Conservation (phyloP, 257 asterid genomes). For the Coffea canephora region DNA sequence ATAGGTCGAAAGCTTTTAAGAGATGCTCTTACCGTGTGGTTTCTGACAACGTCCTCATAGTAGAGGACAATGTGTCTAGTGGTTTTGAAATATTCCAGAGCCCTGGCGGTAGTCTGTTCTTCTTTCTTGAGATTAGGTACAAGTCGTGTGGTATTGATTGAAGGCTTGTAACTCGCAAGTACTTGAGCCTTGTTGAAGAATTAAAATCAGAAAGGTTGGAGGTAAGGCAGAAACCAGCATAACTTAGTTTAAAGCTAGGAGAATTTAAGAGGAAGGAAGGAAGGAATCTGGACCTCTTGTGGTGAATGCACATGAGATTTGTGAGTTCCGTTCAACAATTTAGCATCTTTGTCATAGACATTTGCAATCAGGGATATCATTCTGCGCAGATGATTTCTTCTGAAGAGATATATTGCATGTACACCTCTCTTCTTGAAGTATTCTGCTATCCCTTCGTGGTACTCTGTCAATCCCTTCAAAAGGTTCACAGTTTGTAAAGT, state of each 20-base stretch:
- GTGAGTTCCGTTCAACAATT: constrained; percentile 71
- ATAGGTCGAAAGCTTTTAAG: not conserved
- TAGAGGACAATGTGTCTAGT: constrained; percentile 62
- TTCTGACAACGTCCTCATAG: constrained; percentile 70
- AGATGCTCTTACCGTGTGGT: constrained; percentile 43
- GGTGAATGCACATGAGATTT: constrained; percentile 83
- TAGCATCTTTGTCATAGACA: constrained; percentile 59
- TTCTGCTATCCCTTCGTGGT: constrained; percentile 52
- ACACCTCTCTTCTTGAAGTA: constrained; percentile 65
- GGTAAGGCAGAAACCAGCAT: not conserved
- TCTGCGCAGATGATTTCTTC: constrained; percentile 72
- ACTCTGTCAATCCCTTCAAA: constrained; percentile 62
- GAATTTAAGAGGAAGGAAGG: not conserved
- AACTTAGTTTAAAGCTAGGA: not conserved
- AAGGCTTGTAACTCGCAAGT: constrained; percentile 70
- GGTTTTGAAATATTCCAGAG: constrained; percentile 60
- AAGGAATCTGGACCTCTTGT: constrained; percentile 46
- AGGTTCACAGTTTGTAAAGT: constrained; percentile 8
- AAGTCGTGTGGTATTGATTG: constrained; percentile 47
- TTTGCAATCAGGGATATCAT: constrained; percentile 73
- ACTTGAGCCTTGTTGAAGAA: constrained; percentile 7
- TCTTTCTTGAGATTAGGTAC: constrained; percentile 40
- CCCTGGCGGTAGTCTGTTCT: constrained; percentile 34
- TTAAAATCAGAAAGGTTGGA: not conserved
- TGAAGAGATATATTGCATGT: constrained; percentile 59